phyloP scores from a whole-genome alignment of 257 asterid species.

The Petrea volubilis region DNA sequence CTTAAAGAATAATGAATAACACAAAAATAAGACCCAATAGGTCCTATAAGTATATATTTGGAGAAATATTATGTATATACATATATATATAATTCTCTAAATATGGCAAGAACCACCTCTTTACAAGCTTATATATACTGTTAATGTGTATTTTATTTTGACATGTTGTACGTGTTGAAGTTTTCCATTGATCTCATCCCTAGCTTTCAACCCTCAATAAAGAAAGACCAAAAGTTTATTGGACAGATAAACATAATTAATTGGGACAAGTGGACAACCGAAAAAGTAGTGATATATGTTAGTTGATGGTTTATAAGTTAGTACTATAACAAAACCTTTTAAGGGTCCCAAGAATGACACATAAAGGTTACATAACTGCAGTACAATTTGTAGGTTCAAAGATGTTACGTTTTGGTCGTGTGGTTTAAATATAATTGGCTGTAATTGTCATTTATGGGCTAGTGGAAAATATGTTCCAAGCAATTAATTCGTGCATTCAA shows the following conservation, averaged over 20 bases:
- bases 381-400: constrained; percentile 15
- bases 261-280: neutral
- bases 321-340: neutral
- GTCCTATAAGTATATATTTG: too few relatives aligned
- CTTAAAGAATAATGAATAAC: too few relatives aligned
- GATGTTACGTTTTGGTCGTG: constrained; percentile 6
- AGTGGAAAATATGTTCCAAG: neutral
- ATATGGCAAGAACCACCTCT: neutral
- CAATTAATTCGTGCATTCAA: neutral
- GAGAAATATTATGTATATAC: too few relatives aligned
- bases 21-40: too few relatives aligned
- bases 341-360: neutral
- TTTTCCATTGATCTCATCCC: neutral
- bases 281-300: neutral
- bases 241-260: constrained; percentile 11
- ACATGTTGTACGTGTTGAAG: neutral
- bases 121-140: neutral
- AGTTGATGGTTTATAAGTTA: neutral
- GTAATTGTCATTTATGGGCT: neutral
- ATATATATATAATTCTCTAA: neutral
- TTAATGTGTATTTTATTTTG: neutral
- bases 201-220: neutral
- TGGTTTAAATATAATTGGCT: neutral
- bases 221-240: constrained; percentile 11
- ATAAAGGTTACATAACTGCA: neutral